Evolutionary conservation across 441 rosid species (phyloP).

Genomic region (Macaranga tanarius): DNA sequence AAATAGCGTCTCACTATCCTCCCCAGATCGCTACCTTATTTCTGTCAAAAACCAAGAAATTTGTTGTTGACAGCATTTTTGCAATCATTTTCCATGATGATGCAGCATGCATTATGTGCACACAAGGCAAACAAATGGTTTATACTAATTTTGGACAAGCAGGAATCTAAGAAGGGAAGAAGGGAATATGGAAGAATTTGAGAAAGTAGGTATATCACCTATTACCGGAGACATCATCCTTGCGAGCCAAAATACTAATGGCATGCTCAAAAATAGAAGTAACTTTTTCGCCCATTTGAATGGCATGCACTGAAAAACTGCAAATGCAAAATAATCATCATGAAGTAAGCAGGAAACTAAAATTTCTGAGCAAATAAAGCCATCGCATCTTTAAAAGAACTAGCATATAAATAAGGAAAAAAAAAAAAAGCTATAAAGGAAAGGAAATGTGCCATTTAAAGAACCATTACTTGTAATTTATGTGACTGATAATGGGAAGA

Average conservation of each 20-base stretch:
- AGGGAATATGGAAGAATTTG: not conserved
- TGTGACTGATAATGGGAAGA: conserved; percentile 76
- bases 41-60: not conserved
- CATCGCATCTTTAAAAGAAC: conserved; percentile 16
- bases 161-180: not conserved
- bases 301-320: conserved; percentile 94
- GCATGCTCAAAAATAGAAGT: conserved; percentile 86
- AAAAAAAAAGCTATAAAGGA: not conserved
- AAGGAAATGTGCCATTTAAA: conserved; percentile 10
- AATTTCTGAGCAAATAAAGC: not conserved
- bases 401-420: not conserved
- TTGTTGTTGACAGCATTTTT: conserved; percentile 9
- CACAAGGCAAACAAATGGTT: not conserved
- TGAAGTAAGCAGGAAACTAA: conserved; percentile 16
- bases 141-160: not conserved
- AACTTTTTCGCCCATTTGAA: conserved; percentile 92
- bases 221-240: conserved; percentile 60
- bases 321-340: conserved; percentile 21
- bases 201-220: conserved; percentile 44
- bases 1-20: not conserved
- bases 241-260: conserved; percentile 70
- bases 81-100: not conserved
- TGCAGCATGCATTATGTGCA: not conserved
- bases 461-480: conserved; percentile 79
- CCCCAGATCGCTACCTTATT: not conserved